phyloP scores from a whole-genome alignment of 331 rosid genomes.

The Prunus yedoensis region DNA sequence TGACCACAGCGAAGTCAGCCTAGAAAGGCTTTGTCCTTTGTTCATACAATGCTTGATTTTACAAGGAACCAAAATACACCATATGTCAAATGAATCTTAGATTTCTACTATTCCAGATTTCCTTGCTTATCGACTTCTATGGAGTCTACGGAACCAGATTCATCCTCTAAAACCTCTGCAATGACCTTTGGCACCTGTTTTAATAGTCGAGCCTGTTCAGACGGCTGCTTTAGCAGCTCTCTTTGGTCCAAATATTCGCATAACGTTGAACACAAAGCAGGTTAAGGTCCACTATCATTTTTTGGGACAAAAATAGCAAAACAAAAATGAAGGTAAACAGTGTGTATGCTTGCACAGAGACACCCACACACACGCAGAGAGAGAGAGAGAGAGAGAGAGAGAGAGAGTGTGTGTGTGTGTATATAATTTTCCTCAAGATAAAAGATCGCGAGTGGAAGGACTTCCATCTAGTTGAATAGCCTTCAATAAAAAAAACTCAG shows the following conservation, averaged over 20 bases:
- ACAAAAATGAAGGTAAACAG: background rate
- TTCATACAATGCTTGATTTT: background rate
- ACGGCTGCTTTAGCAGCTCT: slow-evolving; percentile 26
- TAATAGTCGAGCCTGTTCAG: slow-evolving; percentile 31
- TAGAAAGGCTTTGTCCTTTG: background rate
- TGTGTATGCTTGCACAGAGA: background rate
- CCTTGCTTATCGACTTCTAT: background rate
- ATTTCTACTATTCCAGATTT: background rate
- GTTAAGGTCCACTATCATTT: slow-evolving; percentile 29
- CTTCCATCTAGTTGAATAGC: background rate
- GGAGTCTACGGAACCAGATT: background rate
- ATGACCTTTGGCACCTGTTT: slow-evolving; percentile 25
- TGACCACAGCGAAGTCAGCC: background rate
- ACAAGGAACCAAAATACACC: background rate
- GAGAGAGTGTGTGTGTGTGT: too few relatives aligned
- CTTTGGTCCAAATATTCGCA: slow-evolving; percentile 22
- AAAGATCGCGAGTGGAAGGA: background rate
- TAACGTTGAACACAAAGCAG: slow-evolving; percentile 21
- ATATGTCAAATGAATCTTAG: too few relatives aligned
- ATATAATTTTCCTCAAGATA: too few relatives aligned
- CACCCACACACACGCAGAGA: too few relatives aligned
- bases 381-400: too few relatives aligned
- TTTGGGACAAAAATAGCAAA: background rate
- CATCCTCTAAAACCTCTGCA: slow-evolving; percentile 15
- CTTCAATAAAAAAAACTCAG: background rate